phyloP scores from a whole-genome alignment of 2,329 filamentous ascomycete genomes.

The Colletotrichum eleusines region DNA sequence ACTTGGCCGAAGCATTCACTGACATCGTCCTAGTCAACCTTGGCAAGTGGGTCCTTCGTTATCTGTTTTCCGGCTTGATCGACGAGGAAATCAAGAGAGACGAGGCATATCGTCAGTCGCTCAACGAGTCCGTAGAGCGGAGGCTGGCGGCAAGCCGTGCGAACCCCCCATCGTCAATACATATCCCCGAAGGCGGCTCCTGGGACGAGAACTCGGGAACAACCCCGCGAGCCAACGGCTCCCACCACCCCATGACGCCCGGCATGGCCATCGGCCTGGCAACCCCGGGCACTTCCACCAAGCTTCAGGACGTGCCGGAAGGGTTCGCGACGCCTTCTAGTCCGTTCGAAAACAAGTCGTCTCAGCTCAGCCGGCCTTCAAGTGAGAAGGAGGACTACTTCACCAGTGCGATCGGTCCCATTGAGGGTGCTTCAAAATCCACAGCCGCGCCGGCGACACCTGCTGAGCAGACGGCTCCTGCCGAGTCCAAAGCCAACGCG shows the following conservation, averaged over 20 bases:
- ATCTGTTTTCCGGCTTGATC: conserved; percentile 89
- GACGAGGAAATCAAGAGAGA: conserved; percentile 92
- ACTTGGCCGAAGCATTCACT: background rate
- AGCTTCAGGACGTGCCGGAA: conserved; percentile 63
- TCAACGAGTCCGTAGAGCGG: conserved; percentile 74
- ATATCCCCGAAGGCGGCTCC: conserved; percentile 52
- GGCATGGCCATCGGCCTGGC: conserved; percentile 83
- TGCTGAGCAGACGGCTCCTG: conserved; percentile 62
- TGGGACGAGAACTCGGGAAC: conserved; percentile 55
- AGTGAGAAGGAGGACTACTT: conserved; percentile 83
- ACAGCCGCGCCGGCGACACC: conserved; percentile 61
- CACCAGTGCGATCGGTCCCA: conserved; percentile 67
- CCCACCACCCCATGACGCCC: conserved; percentile 74
- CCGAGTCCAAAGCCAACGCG: conserved; percentile 47
- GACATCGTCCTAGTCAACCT: conserved; percentile 78
- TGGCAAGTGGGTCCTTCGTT: conserved; percentile 94
- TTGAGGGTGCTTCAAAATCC: conserved; percentile 60
- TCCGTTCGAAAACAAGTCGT: conserved; percentile 66
- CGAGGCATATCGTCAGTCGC: conserved; percentile 74
- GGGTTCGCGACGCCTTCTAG: conserved; percentile 57
- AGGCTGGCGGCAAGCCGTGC: conserved; percentile 65
- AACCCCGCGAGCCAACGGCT: conserved; percentile 75
- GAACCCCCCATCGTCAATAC: conserved; percentile 71
- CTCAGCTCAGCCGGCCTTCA: conserved; percentile 70
- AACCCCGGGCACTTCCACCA: conserved; percentile 66